These are phyloP conservation scores for Salpingoeca rosetta DNA, from an alignment of 78 protist genomes.

Conservation along the genomic window DNA sequence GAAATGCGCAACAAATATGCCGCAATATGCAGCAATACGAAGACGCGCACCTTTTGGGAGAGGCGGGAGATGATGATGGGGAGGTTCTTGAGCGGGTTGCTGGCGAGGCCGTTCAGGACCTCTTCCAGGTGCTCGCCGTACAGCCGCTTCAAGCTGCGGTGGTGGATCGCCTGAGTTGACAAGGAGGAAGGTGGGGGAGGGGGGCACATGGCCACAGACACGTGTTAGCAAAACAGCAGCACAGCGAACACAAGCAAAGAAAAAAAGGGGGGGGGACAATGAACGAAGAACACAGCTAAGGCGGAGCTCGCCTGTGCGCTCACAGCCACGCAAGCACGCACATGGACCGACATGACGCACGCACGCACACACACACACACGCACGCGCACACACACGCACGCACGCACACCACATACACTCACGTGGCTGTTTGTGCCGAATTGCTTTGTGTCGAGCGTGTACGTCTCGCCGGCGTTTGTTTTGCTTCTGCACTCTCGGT, in stretches of 20 bases:
- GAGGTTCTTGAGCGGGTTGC: slow-evolving; percentile 42
- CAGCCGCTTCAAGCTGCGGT: background rate
- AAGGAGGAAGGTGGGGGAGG: background rate
- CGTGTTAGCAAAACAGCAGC: background rate
- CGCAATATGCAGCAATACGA: too few species aligned
- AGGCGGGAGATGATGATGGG: slow-evolving; percentile 60
- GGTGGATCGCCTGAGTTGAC: background rate
- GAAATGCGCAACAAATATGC: too few species aligned
- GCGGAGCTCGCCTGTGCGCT: too few species aligned
- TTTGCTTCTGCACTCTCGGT: background rate
- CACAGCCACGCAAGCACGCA: too few species aligned
- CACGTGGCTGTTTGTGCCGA: slow-evolving; percentile 16
- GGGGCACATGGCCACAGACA: background rate
- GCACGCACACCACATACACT: too few species aligned
- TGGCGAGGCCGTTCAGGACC: slow-evolving; percentile 28
- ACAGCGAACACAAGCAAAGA: slow-evolving; percentile 12
- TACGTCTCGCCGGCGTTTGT: background rate
- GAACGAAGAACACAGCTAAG: too few species aligned
- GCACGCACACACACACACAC: too few species aligned
- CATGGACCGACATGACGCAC: too few species aligned
- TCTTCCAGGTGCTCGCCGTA: slow-evolving; percentile 26
- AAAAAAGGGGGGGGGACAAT: slow-evolving; percentile 18
- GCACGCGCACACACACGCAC: too few species aligned
- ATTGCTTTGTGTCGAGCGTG: slow-evolving; percentile 2
- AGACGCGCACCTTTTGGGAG: slow-evolving; percentile 64